Percentiles rank a stretch among this genome's conserved stretches.
These are phyloP conservation scores for Shiraia sp. DNA, from an alignment of 2,329 filamentous ascomycete species.

Conservation along the genomic window DNA sequence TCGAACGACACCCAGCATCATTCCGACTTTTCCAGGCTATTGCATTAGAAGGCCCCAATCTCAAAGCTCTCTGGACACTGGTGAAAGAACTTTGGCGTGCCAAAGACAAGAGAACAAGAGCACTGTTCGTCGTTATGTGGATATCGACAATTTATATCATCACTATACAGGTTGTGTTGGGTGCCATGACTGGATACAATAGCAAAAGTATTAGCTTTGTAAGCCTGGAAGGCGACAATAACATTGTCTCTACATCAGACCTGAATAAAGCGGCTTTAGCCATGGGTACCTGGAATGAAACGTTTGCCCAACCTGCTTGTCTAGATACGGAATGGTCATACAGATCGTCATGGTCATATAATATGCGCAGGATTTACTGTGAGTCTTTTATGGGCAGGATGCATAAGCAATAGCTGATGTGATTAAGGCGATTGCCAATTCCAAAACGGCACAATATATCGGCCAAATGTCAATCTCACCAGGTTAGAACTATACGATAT, in stretches of 20 bases:
- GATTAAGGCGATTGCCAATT: constrained; percentile 24
- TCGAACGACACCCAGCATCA: constrained; percentile 40
- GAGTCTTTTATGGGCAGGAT: not conserved
- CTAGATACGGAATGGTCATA: not conserved
- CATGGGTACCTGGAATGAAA: constrained; percentile 11
- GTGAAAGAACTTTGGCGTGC: constrained; percentile 27
- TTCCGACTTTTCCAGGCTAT: constrained; percentile 42
- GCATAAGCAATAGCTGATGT: not conserved
- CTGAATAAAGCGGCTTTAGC: constrained; percentile 10
- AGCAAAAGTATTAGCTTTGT: constrained; percentile 31
- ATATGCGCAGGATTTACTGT: not conserved
- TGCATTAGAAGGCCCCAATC: constrained; percentile 29
- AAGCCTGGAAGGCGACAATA: constrained; percentile 23
- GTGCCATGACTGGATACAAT: constrained; percentile 47
- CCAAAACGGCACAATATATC: constrained; percentile 25
- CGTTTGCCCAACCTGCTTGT: constrained; percentile 16
- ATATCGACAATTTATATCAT: constrained; percentile 36
- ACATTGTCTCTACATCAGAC: constrained; percentile 30
- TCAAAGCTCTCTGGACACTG: constrained; percentile 29
- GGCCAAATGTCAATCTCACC: constrained; percentile 1
- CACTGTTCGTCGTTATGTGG: constrained; percentile 36
- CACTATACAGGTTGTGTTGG: constrained; percentile 34
- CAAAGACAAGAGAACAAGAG: constrained; percentile 24
- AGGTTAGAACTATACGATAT: not conserved
- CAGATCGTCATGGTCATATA: not conserved